Percentiles rank a stretch among this genome's conserved stretches.
These are phyloP conservation scores for Phytophthora multivora DNA, from an alignment of 352 stramenopile species.

Conservation along the genomic window DNA sequence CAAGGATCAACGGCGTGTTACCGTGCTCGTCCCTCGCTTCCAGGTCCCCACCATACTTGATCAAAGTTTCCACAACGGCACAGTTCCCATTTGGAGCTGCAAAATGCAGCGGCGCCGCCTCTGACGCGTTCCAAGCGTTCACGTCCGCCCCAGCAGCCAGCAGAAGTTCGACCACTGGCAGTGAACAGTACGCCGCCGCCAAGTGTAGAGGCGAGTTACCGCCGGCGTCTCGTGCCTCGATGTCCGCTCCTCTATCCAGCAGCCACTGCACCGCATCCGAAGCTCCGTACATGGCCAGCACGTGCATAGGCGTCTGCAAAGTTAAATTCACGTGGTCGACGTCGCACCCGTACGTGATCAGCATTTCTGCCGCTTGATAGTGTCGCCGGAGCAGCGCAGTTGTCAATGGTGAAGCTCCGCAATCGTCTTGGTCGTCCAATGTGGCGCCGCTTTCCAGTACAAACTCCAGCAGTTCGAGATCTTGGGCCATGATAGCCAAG, in stretches of 20 bases:
- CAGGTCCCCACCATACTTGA: slow-evolving; percentile 33
- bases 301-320: slow-evolving; percentile 39
- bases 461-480: slow-evolving; percentile 34
- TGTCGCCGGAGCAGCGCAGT: slow-evolving; percentile 21
- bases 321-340: slow-evolving; percentile 30
- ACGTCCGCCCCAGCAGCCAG: slow-evolving; percentile 29
- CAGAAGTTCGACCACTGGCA: slow-evolving; percentile 19
- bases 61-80: slow-evolving; percentile 28
- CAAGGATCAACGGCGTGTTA: slow-evolving; percentile 46
- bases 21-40: slow-evolving; percentile 31
- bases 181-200: slow-evolving; percentile 38
- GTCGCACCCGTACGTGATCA: slow-evolving; percentile 34
- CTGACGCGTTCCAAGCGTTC: slow-evolving; percentile 31
- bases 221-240: slow-evolving; percentile 33
- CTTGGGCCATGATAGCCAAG: slow-evolving; percentile 24
- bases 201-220: slow-evolving; percentile 49
- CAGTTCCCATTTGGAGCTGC: slow-evolving; percentile 40
- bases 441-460: slow-evolving; percentile 25
- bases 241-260: slow-evolving; percentile 34
- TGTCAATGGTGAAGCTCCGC: slow-evolving; percentile 14
- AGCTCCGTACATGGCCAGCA: slow-evolving; percentile 36
- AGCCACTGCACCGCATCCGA: slow-evolving; percentile 30
- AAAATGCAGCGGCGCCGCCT: slow-evolving; percentile 40
- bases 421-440: slow-evolving; percentile 20
- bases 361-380: slow-evolving; percentile 19